phyloP scores from a whole-genome alignment of 257 asterid species.

The Solanum medicagineum region DNA sequence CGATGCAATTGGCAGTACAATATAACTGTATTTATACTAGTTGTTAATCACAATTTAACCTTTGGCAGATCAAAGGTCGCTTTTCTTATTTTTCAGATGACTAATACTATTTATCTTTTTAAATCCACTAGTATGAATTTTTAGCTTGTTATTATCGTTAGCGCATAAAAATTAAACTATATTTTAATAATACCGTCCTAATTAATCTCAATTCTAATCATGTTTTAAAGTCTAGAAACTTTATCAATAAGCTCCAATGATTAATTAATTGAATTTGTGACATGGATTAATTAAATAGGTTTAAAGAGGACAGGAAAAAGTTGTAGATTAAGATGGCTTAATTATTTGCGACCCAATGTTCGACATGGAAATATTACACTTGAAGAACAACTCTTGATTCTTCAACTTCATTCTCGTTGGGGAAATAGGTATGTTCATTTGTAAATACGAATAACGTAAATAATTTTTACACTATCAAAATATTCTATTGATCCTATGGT shows the following conservation, averaged over 20 bases:
- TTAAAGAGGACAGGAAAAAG: conserved; percentile 77
- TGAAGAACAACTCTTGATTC: conserved; percentile 76
- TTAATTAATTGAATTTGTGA: not conserved
- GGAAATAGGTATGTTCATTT: conserved; percentile 48
- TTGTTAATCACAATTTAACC: too few species aligned
- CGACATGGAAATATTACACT: conserved; percentile 88
- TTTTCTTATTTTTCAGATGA: too few species aligned
- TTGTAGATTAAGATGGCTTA: conserved; percentile 67
- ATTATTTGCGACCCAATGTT: conserved; percentile 76
- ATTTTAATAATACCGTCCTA: too few species aligned
- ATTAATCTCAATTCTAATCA: not conserved
- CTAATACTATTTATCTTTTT: too few species aligned
- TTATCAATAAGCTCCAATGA: too few species aligned
- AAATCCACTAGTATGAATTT: too few species aligned
- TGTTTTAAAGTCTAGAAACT: not conserved
- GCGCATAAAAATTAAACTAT: too few species aligned
- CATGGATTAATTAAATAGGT: conserved; percentile 19
- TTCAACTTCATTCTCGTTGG: conserved; percentile 91
- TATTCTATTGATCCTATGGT: not conserved
- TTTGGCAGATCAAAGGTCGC: too few species aligned
- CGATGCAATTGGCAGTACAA: not conserved
- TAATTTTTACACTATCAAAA: too few species aligned
- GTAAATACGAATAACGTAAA: too few species aligned
- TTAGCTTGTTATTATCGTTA: too few species aligned
- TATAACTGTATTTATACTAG: not conserved